Conservation (phyloP, 495 filamentous ascomycete species). For the Hypoxylon rickii region DNA sequence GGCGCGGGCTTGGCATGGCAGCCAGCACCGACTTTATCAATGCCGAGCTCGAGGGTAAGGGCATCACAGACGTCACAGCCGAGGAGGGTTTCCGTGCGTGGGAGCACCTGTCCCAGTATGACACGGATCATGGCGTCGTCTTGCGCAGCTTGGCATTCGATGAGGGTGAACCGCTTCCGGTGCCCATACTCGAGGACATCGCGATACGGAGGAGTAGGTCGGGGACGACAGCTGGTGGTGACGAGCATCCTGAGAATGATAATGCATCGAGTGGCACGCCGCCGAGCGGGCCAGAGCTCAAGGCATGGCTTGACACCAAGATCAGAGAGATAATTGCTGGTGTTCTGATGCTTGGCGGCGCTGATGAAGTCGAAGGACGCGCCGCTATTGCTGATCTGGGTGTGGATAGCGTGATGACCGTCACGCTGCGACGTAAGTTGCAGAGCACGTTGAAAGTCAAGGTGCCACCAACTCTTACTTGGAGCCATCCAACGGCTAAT, state of each 20-base stretch:
- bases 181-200: conserved; percentile 43
- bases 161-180: conserved; percentile 36
- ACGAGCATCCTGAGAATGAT: neutral
- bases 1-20: conserved; percentile 51
- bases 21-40: conserved; percentile 46
- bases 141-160: conserved; percentile 35
- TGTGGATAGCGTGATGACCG: conserved; percentile 53
- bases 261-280: neutral
- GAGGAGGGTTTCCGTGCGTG: conserved; percentile 53
- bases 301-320: conserved; percentile 32
- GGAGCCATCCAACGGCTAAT: conserved; percentile 45
- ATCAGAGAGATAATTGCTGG: conserved; percentile 25
- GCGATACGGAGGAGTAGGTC: conserved; percentile 26
- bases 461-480: conserved; percentile 49
- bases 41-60: conserved; percentile 47
- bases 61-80: conserved; percentile 47
- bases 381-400: conserved; percentile 46
- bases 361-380: conserved; percentile 43
- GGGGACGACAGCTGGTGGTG: neutral
- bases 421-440: conserved; percentile 43
- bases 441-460: conserved; percentile 46
- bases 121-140: conserved; percentile 46
- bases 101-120: conserved; percentile 41
- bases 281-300: conserved; percentile 26
- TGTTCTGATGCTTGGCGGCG: conserved; percentile 35